Evolutionary conservation across 1,139 yeast species (phyloP).

Genomic region (Candida sp.): DNA sequence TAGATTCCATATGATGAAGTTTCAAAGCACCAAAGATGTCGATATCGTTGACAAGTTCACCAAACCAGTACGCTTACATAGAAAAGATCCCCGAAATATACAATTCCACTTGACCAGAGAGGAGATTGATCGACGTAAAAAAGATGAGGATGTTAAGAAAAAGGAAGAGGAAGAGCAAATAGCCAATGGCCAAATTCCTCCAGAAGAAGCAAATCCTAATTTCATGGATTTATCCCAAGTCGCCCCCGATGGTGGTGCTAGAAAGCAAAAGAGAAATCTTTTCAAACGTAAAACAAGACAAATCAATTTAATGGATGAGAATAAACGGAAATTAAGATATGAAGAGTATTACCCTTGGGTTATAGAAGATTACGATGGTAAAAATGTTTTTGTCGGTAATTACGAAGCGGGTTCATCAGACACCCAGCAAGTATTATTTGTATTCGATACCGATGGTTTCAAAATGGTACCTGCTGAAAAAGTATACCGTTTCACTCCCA

Average conservation of each 20-base stretch:
- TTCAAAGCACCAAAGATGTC: conserved; percentile 69
- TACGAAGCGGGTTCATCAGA: conserved; percentile 95
- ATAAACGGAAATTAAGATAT: conserved; percentile 77
- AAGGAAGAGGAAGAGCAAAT: conserved; percentile 19
- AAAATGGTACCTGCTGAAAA: conserved; percentile 95
- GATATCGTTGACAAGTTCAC: conserved; percentile 71
- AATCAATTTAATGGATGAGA: conserved; percentile 74
- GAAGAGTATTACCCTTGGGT: conserved; percentile 99
- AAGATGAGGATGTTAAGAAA: conserved; percentile 44
- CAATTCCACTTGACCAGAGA: conserved; percentile 75
- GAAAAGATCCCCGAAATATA: conserved; percentile 89
- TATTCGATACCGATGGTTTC: conserved; percentile 84
- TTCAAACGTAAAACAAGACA: conserved; percentile 85
- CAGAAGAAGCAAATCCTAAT: conserved; percentile 16
- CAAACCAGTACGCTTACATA: conserved; percentile 80
- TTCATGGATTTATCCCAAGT: conserved; percentile 63
- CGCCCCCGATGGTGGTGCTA: conserved; percentile 94
- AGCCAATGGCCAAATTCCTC: conserved; percentile 12
- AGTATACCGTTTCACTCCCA: conserved; percentile 88
- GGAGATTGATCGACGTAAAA: conserved; percentile 56
- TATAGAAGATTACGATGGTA: conserved; percentile 92
- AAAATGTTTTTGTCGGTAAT: conserved; percentile 92
- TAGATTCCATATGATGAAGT: conserved; percentile 78
- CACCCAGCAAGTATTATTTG: conserved; percentile 73
- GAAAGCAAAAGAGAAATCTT: conserved; percentile 59